Evolutionary conservation across 768 basidiomycete genomes (phyloP), one percentile per base, ranked within the genome.

Genomic region (Boletus bicolor): DNA sequence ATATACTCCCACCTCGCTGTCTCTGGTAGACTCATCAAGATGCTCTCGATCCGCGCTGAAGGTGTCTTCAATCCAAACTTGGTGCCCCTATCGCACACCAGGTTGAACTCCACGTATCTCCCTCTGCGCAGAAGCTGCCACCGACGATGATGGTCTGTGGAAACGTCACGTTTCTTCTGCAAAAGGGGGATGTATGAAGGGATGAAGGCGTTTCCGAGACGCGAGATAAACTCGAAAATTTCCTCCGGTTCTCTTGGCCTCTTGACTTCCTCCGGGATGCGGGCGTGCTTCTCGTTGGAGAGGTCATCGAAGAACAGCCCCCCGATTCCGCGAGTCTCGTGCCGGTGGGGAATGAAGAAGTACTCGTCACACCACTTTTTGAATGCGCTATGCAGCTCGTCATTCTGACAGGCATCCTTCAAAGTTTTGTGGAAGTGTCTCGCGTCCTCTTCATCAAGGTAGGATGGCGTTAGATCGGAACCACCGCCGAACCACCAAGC

Each of bases 401-500:
- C 86, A 26, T 75, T 70, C 62, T 89, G 87, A 70, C 92, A 95
- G 1, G 89, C 90, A 8, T 67, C 68, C 68, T 91, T 87, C 60
- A 95, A 72, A 2, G 86, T 86, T 17, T 66, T 58, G 75, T 99
- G 97, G 75, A 98, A 99, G 68, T 94, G 92, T 21, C 71, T 66
- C 11, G 84, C 92, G 68, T 98, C 97, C 54, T 89, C 89, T 54
- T 86, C 84, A 74, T 86, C 92, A 17, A 98, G 82, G 72, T 98
- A 98, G 4, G 88, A 87, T 1, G 96, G 96, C 0, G 97, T 99
- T 34, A 98, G 80, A 70, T 99, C 96, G 7, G 85, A 86, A 7
- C 96, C 96, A 35, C 97, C 97, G 19, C 97, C 96, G 67, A 98
- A 99, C 97, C 96, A 99, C 94, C 95, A 98, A 28, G 93, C 86